Evolutionary conservation across 257 asterid species (phyloP).

Genomic region (Solanum tacnaense): DNA sequence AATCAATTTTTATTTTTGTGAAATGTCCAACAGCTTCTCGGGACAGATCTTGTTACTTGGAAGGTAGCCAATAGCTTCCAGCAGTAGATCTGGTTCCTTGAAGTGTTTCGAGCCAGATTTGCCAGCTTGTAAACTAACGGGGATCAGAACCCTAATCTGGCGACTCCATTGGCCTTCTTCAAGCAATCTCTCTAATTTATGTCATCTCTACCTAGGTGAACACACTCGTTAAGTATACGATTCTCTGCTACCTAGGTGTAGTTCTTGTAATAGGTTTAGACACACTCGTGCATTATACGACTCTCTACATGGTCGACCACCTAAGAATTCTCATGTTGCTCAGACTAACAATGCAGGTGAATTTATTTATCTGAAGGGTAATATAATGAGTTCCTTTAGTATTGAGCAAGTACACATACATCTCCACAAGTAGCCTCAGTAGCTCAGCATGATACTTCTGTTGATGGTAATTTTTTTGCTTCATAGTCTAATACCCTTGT

Average conservation of each 20-base stretch:
- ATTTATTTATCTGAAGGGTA: neutral
- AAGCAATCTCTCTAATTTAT: neutral
- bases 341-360: neutral
- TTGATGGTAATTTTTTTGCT: neutral
- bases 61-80: neutral
- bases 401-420: neutral
- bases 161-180: neutral
- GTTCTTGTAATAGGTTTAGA: neutral
- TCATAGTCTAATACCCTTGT: neutral
- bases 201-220: neutral
- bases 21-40: neutral
- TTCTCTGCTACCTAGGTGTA: neutral
- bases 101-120: neutral
- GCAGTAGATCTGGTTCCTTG: neutral
- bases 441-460: neutral
- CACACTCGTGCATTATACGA: neutral
- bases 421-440: no score
- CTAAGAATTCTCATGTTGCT: neutral
- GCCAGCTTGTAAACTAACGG: neutral
- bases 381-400: neutral
- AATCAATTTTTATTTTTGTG: neutral
- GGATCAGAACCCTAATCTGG: neutral
- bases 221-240: neutral
- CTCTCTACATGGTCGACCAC: neutral
- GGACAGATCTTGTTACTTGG: neutral